A percentile compares a stretch with the other conserved stretches of the same genome.
phyloP scores from a whole-genome alignment of 1,139 yeast genomes.

The Saccharomycopsis phalli region DNA sequence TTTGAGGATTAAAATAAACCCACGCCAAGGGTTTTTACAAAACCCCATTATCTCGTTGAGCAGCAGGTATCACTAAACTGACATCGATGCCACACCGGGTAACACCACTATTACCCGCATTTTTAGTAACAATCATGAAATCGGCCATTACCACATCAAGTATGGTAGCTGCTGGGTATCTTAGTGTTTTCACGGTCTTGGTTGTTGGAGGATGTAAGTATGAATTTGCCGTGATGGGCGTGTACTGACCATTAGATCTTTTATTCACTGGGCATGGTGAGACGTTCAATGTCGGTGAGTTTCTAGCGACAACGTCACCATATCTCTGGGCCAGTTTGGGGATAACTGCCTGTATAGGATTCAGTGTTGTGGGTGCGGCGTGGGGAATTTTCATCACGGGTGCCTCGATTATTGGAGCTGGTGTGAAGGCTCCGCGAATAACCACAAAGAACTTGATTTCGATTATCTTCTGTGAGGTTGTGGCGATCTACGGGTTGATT shows the following conservation, averaged over 20 bases:
- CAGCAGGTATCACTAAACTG: too few relatives aligned
- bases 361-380: conserved; percentile 95
- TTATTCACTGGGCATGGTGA: conserved; percentile 90
- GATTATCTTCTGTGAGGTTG: conserved; percentile 98
- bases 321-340: conserved; percentile 97
- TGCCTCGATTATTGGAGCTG: conserved; percentile 91
- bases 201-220: conserved; percentile 29
- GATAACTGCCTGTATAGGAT: conserved; percentile 85
- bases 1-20: too few relatives aligned
- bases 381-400: conserved; percentile 99
- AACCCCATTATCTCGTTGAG: too few relatives aligned
- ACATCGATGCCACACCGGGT: too few relatives aligned
- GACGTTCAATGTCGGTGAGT: conserved; percentile 80
- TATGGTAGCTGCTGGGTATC: conserved; percentile 23
- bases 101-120: too few relatives aligned
- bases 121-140: too few relatives aligned
- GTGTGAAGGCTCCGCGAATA: conserved; percentile 94
- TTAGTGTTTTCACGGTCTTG: conserved; percentile 21
- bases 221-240: background rate
- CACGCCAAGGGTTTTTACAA: too few relatives aligned
- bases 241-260: conserved; percentile 35
- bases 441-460: conserved; percentile 95
- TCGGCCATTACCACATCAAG: too few relatives aligned
- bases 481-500: conserved; percentile 95
- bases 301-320: conserved; percentile 80